Evolutionary conservation across 78 protist species (phyloP).

Genomic region (Dictyostelium citrinum): DNA sequence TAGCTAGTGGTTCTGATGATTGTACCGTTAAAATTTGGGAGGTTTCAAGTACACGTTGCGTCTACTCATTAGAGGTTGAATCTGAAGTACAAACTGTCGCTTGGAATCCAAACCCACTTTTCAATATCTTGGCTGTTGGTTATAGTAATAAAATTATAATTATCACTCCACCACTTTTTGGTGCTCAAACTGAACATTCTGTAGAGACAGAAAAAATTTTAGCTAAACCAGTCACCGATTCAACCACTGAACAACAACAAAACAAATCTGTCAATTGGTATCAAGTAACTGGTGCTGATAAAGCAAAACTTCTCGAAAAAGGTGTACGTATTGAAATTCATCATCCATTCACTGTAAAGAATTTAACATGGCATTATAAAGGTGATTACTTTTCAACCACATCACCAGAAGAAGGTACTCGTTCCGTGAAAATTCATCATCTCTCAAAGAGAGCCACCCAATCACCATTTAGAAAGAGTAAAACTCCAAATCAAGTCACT

Average conservation of each 20-base stretch:
- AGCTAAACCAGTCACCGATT: neutral
- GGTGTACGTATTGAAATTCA: conserved; percentile 31
- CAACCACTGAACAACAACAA: conserved; percentile 7
- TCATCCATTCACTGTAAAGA: conserved; percentile 7
- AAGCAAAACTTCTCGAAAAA: neutral
- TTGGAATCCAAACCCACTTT: conserved; percentile 88
- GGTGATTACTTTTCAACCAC: conserved; percentile 96
- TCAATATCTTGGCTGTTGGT: conserved; percentile 83
- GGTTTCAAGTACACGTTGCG: conserved; percentile 89
- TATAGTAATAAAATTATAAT: conserved; percentile 20
- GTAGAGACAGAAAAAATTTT: conserved; percentile 31
- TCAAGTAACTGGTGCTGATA: neutral
- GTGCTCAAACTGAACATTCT: neutral
- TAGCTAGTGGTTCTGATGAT: conserved; percentile 90
- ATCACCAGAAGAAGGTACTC: conserved; percentile 74
- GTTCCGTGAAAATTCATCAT: conserved; percentile 68
- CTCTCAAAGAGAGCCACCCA: conserved; percentile 66
- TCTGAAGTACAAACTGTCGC: conserved; percentile 80
- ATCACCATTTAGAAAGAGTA: conserved; percentile 72
- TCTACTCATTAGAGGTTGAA: conserved; percentile 31
- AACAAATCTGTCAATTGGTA: conserved; percentile 31
- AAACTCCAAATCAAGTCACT: conserved; percentile 62
- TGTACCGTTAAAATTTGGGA: conserved; percentile 93
- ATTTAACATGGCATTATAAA: conserved; percentile 93
- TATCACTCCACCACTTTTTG: conserved; percentile 56